These are phyloP conservation scores for Geotrichum ghanense DNA, from an alignment of 805 yeast genomes.

Conservation along the genomic window DNA sequence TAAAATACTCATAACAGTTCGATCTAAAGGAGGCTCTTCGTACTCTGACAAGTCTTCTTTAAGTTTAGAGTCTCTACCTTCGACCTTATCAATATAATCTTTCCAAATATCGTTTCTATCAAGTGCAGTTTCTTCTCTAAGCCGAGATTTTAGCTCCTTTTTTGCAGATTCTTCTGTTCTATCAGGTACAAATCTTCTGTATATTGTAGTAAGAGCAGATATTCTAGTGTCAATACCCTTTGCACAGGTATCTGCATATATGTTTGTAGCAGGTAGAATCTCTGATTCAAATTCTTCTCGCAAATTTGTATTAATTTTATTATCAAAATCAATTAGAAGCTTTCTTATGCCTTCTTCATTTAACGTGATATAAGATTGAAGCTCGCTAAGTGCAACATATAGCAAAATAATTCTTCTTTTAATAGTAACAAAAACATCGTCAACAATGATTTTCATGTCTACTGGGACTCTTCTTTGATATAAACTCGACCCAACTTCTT, in stretches of 20 bases:
- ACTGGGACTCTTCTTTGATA: slow-evolving; percentile 5
- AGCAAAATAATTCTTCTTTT: slow-evolving; percentile 53
- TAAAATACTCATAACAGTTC: slow-evolving; percentile 2
- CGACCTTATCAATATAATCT: slow-evolving; percentile 80
- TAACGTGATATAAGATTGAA: slow-evolving; percentile 71
- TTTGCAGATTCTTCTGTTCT: slow-evolving; percentile 33
- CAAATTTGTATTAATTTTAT: slow-evolving; percentile 52
- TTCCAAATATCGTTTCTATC: slow-evolving; percentile 97
- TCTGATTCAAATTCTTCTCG: slow-evolving; percentile 43
- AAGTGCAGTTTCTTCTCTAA: slow-evolving; percentile 92
- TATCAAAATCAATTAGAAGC: slow-evolving; percentile 86
- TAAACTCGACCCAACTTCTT: neutral
- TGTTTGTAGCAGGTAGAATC: slow-evolving; percentile 35
- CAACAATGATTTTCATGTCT: slow-evolving; percentile 20
- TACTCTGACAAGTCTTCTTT: slow-evolving; percentile 20
- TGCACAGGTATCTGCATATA: slow-evolving; percentile 42
- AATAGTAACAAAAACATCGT: slow-evolving; percentile 49
- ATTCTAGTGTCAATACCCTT: slow-evolving; percentile 40
- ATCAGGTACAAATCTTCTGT: slow-evolving; percentile 40
- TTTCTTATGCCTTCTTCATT: slow-evolving; percentile 84
- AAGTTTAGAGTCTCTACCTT: slow-evolving; percentile 15
- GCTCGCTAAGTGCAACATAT: slow-evolving; percentile 68
- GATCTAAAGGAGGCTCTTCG: slow-evolving; percentile 5
- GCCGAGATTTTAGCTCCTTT: slow-evolving; percentile 37
- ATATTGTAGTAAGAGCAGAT: slow-evolving; percentile 40